phyloP scores from a whole-genome alignment of 305 asterid species.

The Fraxinus velutina region DNA sequence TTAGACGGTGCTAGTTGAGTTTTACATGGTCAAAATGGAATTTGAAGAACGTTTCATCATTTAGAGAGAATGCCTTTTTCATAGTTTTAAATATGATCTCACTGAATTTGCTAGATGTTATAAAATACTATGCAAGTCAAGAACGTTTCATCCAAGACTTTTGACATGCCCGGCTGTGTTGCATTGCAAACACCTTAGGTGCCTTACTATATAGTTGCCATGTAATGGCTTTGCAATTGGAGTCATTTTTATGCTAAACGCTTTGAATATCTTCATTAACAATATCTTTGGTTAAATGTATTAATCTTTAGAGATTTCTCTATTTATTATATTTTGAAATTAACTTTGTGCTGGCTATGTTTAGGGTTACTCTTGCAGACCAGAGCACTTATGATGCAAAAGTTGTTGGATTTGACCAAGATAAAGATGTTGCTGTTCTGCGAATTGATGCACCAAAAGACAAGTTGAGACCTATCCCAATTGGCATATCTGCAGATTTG shows the following conservation, averaged over 20 bases:
- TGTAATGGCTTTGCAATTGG: not conserved
- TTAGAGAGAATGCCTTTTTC: not conserved
- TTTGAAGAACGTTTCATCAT: not conserved
- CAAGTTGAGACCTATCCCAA: constrained; percentile 85
- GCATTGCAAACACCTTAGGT: not conserved
- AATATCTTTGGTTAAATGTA: not conserved
- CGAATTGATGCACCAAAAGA: constrained; percentile 66
- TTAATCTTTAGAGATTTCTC: not conserved
- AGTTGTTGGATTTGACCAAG: constrained; percentile 97
- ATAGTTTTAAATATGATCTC: not conserved
- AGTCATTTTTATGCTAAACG: not conserved
- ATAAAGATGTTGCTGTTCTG: constrained; percentile 95
- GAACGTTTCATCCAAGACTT: not conserved
- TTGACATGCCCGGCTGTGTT: not conserved
- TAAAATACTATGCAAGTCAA: not conserved
- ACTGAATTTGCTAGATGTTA: not conserved
- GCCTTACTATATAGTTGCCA: not conserved
- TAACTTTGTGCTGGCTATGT: constrained; percentile 26
- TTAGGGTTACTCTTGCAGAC: constrained; percentile 94
- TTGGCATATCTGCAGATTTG: constrained; percentile 87
- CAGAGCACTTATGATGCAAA: constrained; percentile 85
- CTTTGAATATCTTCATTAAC: not conserved
- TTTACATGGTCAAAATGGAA: not conserved
- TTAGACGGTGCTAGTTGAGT: not conserved
- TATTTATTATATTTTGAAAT: constrained; percentile 3